These are phyloP conservation scores for Globisporangium megalacanthum DNA, from an alignment of 352 stramenopile genomes.

Conservation along the genomic window DNA sequence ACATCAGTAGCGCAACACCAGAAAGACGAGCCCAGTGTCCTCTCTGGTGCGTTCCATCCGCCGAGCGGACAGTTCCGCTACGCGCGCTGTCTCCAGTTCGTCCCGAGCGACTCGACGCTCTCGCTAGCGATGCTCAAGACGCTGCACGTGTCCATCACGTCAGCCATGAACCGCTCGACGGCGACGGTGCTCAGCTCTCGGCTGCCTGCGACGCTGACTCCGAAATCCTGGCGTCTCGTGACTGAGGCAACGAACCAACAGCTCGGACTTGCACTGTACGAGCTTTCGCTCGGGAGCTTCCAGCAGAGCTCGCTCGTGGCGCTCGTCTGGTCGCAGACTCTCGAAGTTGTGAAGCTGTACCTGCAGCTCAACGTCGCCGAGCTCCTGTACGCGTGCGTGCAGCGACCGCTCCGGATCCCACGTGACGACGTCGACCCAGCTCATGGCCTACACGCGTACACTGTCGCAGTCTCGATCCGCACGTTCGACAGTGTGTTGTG, in stretches of 20 bases:
- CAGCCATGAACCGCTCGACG: constrained; percentile 11
- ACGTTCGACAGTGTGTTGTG: constrained; percentile 36
- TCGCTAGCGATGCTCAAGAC: constrained; percentile 24
- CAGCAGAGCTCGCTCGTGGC: constrained; percentile 34
- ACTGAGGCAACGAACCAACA: constrained; percentile 26
- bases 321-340: constrained; percentile 40
- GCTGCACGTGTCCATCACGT: constrained; percentile 19
- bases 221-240: constrained; percentile 33
- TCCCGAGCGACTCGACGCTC: constrained; percentile 16
- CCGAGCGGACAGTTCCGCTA: constrained; percentile 29
- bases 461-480: constrained; percentile 37
- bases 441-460: constrained; percentile 46
- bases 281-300: constrained; percentile 33
- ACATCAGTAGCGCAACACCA: constrained; percentile 18
- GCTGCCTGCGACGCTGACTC: constrained; percentile 5
- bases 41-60: constrained; percentile 15
- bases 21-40: constrained; percentile 5
- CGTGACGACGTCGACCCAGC: constrained; percentile 31
- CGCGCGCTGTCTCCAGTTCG: constrained; percentile 25
- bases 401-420: constrained; percentile 24
- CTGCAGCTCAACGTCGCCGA: constrained; percentile 46
- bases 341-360: constrained; percentile 38
- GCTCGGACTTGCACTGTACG: constrained; percentile 47
- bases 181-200: constrained; percentile 9
- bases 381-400: constrained; percentile 33